Percentiles rank a stretch among this genome's conserved stretches.
These are phyloP conservation scores for Penicillium sp. DNA, from an alignment of 2,329 filamentous ascomycete genomes.

Conservation along the genomic window DNA sequence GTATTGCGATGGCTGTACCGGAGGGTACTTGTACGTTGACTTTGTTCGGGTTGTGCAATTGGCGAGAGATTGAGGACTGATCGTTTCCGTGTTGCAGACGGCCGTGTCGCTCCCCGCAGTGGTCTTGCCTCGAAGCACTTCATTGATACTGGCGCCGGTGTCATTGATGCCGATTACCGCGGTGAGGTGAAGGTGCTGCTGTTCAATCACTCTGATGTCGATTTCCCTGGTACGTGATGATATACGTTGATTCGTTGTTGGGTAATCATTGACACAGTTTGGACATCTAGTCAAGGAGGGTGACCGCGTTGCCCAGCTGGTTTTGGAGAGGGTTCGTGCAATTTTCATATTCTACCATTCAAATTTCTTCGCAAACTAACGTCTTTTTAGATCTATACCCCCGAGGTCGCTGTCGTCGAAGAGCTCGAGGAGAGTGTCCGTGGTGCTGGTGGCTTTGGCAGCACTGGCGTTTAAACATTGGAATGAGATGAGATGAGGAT, in stretches of 20 bases:
- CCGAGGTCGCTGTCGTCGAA: slow-evolving; percentile 85
- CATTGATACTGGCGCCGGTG: slow-evolving; percentile 93
- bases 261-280: neutral
- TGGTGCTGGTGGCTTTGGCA: slow-evolving; percentile 88
- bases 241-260: slow-evolving; percentile 1
- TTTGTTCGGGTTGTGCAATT: neutral
- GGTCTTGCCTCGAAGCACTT: slow-evolving; percentile 91
- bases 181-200: slow-evolving; percentile 92
- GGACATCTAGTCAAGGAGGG: slow-evolving; percentile 68
- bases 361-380: slow-evolving; percentile 7
- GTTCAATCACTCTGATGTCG: slow-evolving; percentile 84
- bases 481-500: neutral
- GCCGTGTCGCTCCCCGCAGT: slow-evolving; percentile 86
- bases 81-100: slow-evolving; percentile 64
- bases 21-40: slow-evolving; percentile 76
- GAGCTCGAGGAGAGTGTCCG: slow-evolving; percentile 88
- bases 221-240: slow-evolving; percentile 62
- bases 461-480: slow-evolving; percentile 63
- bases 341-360: neutral
- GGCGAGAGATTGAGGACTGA: neutral
- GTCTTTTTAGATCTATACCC: slow-evolving; percentile 73
- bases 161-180: slow-evolving; percentile 97
- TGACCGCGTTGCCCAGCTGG: slow-evolving; percentile 89
- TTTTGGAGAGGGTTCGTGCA: slow-evolving; percentile 73
- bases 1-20: slow-evolving; percentile 87